phyloP scores from a whole-genome alignment of 352 stramenopile genomes.

The Pythium rishiriense region DNA sequence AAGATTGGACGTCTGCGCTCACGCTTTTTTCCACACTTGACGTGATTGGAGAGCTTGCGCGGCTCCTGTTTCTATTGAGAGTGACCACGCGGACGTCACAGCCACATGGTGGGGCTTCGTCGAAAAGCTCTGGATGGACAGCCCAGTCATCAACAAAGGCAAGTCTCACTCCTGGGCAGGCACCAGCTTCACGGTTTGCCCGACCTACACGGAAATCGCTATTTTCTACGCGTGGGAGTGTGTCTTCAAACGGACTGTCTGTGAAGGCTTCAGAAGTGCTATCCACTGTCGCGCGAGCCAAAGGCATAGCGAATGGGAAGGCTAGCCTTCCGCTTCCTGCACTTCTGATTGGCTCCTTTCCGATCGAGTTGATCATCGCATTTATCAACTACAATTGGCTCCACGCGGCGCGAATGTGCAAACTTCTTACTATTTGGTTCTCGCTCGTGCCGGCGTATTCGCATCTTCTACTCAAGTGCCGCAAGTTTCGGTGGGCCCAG shows the following conservation, averaged over 20 bases:
- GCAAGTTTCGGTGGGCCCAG: constrained; percentile 25
- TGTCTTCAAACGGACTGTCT: not conserved
- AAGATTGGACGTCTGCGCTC: constrained; percentile 29
- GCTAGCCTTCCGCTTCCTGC: not conserved
- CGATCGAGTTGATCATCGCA: constrained; percentile 15
- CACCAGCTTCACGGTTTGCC: no score
- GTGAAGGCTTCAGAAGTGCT: constrained; percentile 16
- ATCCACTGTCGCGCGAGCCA: not conserved
- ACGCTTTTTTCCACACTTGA: constrained; percentile 33
- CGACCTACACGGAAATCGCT: constrained; percentile 10
- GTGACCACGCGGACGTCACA: no score
- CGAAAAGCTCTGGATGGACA: not conserved
- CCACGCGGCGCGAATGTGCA: constrained; percentile 20
- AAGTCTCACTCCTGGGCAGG: no score
- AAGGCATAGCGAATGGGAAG: not conserved
- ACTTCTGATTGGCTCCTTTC: constrained; percentile 3
- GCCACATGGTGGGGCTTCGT: no score
- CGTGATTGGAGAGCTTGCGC: constrained; percentile 8
- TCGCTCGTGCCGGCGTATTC: constrained; percentile 6
- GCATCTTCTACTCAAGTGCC: constrained; percentile 25
- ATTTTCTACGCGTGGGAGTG: constrained; percentile 13
- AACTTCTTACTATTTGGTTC: constrained; percentile 10
- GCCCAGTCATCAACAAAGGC: not conserved
- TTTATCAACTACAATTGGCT: constrained; percentile 20
- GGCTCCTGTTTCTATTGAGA: constrained; percentile 6